Evolutionary conservation across 805 yeast genomes (phyloP).

Genomic region (Kluyveromyces siamensis): DNA sequence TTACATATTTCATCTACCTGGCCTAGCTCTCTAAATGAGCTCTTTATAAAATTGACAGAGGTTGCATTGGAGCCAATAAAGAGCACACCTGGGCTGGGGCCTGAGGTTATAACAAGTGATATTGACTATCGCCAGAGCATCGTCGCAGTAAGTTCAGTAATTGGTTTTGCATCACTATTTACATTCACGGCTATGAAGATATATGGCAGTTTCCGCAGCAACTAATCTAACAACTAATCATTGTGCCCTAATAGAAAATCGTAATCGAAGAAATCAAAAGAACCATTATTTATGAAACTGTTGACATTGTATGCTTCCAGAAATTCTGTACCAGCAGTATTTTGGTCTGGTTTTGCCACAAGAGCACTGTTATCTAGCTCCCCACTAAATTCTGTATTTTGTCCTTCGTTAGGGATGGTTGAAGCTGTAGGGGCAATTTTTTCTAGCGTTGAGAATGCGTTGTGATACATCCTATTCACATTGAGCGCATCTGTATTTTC

Average conservation of each 20-base stretch:
- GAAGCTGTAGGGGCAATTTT: conserved; percentile 14
- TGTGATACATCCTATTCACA: neutral
- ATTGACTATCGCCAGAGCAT: conserved; percentile 40
- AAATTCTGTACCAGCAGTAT: neutral
- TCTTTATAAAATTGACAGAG: conserved; percentile 79
- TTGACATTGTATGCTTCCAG: neutral
- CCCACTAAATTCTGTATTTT: neutral
- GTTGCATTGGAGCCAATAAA: conserved; percentile 73
- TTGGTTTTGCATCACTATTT: conserved; percentile 54
- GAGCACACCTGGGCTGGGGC: conserved; percentile 72
- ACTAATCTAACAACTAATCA: conserved; percentile 3
- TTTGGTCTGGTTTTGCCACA: conserved; percentile 1
- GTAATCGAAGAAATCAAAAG: conserved; percentile 24
- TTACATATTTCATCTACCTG: conserved; percentile 85
- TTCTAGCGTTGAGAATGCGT: conserved; percentile 4
- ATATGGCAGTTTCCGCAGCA: conserved; percentile 14
- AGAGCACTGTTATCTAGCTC: conserved; percentile 2
- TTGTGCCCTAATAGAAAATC: conserved; percentile 18
- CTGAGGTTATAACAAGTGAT: conserved; percentile 46
- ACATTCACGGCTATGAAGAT: conserved; percentile 56
- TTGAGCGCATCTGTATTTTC: neutral
- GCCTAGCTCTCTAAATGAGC: conserved; percentile 77
- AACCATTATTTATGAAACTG: conserved; percentile 16
- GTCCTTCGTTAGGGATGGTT: conserved; percentile 6
- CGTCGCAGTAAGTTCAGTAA: conserved; percentile 59